Base-by-base conservation (phyloP, 2,329 filamentous ascomycete genomes). In the Paecilomyces variotii region DNA sequence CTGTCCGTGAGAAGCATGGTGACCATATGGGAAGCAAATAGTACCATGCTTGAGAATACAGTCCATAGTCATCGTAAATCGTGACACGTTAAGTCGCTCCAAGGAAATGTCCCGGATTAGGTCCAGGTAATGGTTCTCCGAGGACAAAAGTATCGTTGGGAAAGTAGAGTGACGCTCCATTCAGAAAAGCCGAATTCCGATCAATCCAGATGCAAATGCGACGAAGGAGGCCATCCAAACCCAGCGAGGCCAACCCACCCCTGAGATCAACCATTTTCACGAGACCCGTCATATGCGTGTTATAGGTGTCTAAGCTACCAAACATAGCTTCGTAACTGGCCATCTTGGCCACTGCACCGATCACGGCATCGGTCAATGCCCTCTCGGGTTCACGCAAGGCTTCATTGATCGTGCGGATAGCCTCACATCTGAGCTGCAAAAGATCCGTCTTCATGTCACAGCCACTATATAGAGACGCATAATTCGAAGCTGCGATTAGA, bases 321-420 rank as follows among this genome's bases (percentile, higher is more conserved):
- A 77, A 80, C 60, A 81, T 76, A n/a, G 79, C 78, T 63, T 82
- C 80, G 64, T 79, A 82, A 60, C 75, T 77, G 9, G 79, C 80
- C 78, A 82, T 79, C 61, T 80, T 79, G 34, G 77, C 78, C 3
- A 80, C 78, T 2, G 80, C 79, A 7, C 75, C 77, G 55, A 82
- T 74, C 32, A 80, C 60, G 12, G 74, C 74, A 62, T 81, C 78
- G 60, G 68, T 75, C 5, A 74, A 65, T 3, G 63, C 62, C 28
- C 68, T 61, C 2, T 61, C 60, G 27, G 69, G 64, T 49, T 70
- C 64, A n/a, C 63, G 63, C 30, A 80, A 67, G 9, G 70, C 69
- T 4, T 68, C 60, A 59, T 79, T 79, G 66, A 81, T 77, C 34
- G 74, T 70, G 24, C 66, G 62, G 45, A 82, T 45, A 73, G 79